Evolutionary conservation across 2,329 filamentous ascomycete species (phyloP).

Genomic region (Neopestalotiopsis sp.): DNA sequence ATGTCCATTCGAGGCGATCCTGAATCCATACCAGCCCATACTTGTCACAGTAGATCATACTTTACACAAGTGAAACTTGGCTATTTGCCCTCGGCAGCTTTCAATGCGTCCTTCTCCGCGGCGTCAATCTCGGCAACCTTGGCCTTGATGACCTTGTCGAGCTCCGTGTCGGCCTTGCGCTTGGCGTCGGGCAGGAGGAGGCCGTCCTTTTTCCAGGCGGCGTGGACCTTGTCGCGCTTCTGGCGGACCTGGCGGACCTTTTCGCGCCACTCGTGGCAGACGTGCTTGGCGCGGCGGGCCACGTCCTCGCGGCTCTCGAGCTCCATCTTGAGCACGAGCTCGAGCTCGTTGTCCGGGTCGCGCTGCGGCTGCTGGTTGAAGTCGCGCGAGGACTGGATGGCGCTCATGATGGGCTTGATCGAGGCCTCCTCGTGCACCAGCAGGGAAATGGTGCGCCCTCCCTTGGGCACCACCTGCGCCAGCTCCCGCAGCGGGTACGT

Average conservation of each 20-base stretch:
- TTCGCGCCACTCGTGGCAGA: slow-evolving; percentile 56
- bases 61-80: background rate
- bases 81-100: slow-evolving; percentile 32
- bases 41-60: background rate
- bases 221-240: slow-evolving; percentile 53
- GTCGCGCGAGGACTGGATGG: slow-evolving; percentile 55
- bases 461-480: slow-evolving; percentile 56
- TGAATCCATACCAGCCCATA: background rate
- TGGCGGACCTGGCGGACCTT: slow-evolving; percentile 52
- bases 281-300: slow-evolving; percentile 46
- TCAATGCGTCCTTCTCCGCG: slow-evolving; percentile 54
- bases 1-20: background rate
- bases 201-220: slow-evolving; percentile 52
- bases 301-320: slow-evolving; percentile 55
- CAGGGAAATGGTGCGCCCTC: slow-evolving; percentile 42
- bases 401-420: slow-evolving; percentile 60
- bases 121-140: slow-evolving; percentile 54
- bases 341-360: slow-evolving; percentile 62
- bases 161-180: slow-evolving; percentile 46
- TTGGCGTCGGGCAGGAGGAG: slow-evolving; percentile 48
- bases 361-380: slow-evolving; percentile 68
- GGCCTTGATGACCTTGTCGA: slow-evolving; percentile 50
- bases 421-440: slow-evolving; percentile 46
- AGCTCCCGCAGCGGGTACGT: slow-evolving; percentile 59
- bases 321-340: slow-evolving; percentile 60